A percentile compares a stretch with the other conserved stretches of the same genome.
phyloP scores from a whole-genome alignment of 176 grass and related monocot genomes.

The Musa beccarii region DNA sequence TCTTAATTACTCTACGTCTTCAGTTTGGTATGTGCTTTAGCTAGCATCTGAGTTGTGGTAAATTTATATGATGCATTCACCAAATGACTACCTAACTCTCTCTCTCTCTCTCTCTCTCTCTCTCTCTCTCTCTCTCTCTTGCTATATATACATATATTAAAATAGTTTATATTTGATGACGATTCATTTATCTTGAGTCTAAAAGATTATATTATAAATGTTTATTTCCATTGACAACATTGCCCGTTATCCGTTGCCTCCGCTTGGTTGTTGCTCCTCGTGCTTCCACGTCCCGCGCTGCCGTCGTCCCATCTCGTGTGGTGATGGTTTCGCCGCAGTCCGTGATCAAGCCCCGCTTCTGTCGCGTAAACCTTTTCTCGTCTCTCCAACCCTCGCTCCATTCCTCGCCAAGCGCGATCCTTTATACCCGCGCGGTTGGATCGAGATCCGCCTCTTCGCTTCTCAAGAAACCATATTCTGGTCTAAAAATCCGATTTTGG shows the following conservation, averaged over 20 bases:
- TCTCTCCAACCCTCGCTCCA: background rate
- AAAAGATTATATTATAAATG: too few species aligned
- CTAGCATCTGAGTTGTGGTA: too few species aligned
- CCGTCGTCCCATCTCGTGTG: background rate
- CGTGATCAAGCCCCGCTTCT: background rate
- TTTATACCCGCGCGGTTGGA: background rate
- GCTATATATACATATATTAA: too few species aligned
- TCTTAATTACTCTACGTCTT: too few species aligned
- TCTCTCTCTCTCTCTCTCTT: too few species aligned
- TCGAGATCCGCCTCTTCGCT: background rate
- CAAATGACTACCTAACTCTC: too few species aligned
- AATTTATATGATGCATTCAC: too few species aligned
- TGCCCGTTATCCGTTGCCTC: background rate
- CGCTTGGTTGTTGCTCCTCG: background rate
- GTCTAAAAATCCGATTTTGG: background rate
- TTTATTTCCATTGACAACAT: background rate
- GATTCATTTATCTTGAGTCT: too few species aligned
- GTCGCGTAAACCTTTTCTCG: background rate
- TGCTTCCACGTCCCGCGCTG: slow-evolving; percentile 4
- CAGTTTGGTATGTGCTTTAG: too few species aligned
- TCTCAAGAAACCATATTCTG: background rate
- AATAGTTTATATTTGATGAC: too few species aligned
- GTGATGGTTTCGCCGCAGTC: background rate
- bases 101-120: too few species aligned
- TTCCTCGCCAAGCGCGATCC: background rate